Evolutionary conservation across 768 basidiomycete genomes (phyloP).

Genomic region (Termitomyces sp.): DNA sequence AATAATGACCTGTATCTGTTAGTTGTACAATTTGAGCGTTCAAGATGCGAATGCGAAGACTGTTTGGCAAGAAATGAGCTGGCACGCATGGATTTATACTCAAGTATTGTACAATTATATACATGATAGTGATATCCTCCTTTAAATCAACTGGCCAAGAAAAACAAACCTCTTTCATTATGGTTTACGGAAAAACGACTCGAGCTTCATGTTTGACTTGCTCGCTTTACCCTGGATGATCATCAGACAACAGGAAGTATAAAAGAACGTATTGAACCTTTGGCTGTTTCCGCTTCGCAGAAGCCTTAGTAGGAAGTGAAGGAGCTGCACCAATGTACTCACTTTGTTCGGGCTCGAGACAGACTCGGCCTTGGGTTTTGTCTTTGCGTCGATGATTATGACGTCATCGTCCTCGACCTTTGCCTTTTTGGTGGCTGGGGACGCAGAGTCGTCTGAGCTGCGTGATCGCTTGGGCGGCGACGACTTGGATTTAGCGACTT

Average conservation of each 20-base stretch:
- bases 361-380: neutral
- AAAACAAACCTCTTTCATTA: neutral
- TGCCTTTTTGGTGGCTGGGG: neutral
- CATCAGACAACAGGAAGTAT: neutral
- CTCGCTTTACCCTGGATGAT: neutral
- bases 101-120: neutral
- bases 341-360: conserved; percentile 2
- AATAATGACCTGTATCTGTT: conserved; percentile 4
- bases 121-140: neutral
- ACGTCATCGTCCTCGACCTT: neutral
- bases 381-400: too few relatives aligned
- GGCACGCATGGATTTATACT: too few relatives aligned
- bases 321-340: neutral
- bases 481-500: conserved; percentile 23
- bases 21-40: neutral
- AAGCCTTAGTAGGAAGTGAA: neutral
- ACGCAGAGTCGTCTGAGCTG: neutral
- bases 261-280: neutral
- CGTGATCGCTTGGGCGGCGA: conserved; percentile 2
- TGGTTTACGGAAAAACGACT: neutral
- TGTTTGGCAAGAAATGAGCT: too few relatives aligned
- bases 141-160: neutral
- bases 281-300: neutral
- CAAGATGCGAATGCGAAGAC: too few relatives aligned
- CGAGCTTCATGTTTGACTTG: conserved; percentile 1